Percentiles rank a stretch among this genome's conserved stretches.
These are phyloP conservation scores for Cordyceps fumosorosea DNA, from an alignment of 2,329 filamentous ascomycete species.

Conservation along the genomic window DNA sequence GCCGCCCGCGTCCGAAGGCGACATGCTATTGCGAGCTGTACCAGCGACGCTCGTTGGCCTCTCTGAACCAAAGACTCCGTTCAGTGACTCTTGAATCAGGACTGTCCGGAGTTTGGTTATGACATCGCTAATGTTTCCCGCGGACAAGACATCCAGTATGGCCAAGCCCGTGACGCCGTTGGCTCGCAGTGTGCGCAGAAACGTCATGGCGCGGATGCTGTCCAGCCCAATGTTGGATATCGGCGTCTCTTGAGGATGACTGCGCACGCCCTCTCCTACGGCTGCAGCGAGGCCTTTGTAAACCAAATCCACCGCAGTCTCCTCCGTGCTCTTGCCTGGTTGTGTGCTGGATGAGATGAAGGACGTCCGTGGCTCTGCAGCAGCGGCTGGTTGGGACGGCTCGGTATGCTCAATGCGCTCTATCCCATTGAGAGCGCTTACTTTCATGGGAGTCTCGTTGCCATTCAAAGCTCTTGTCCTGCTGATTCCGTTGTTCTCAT, in stretches of 20 bases:
- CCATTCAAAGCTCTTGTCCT: background rate
- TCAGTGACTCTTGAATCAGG: background rate
- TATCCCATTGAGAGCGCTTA: too few species aligned
- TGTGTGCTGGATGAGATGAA: too few species aligned
- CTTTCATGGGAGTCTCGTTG: too few species aligned
- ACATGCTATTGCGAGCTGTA: background rate
- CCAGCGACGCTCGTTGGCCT: too few species aligned
- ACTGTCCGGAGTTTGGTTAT: background rate
- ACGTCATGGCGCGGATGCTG: slow-evolving; percentile 5
- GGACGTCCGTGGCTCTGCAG: background rate
- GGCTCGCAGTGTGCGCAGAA: background rate
- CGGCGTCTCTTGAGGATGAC: background rate
- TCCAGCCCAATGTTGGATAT: background rate
- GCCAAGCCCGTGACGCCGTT: background rate
- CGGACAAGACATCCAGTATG: background rate
- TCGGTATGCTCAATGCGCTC: background rate
- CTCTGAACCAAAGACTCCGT: background rate
- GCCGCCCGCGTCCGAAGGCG: background rate
- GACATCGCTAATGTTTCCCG: background rate
- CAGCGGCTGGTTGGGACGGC: background rate
- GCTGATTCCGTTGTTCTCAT: background rate
- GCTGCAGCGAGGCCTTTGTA: background rate
- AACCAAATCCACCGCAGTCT: background rate
- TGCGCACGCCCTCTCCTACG: background rate
- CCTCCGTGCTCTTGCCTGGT: background rate